Conservation (phyloP, 495 filamentous ascomycete genomes). For the Neurospora discreta region DNA sequence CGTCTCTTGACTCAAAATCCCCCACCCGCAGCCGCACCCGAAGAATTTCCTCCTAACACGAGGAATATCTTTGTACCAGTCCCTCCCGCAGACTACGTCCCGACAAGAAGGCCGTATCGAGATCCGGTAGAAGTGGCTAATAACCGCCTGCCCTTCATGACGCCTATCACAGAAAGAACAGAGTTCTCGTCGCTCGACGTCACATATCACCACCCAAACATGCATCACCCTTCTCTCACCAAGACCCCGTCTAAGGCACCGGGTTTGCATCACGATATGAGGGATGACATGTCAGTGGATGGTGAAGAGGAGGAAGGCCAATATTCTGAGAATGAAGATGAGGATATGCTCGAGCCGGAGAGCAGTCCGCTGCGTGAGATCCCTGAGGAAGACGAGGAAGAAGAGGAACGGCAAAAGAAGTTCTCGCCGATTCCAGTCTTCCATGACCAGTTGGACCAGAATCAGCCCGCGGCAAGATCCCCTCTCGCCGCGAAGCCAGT, state of each 20-base stretch:
- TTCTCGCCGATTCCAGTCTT: conserved; percentile 13
- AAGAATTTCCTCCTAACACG: conserved; percentile 26
- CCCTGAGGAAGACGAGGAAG: conserved; percentile 31
- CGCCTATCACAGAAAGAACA: conserved; percentile 90
- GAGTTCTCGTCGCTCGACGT: conserved; percentile 64
- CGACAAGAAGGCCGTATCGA: conserved; percentile 62
- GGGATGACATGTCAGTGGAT: conserved; percentile 10
- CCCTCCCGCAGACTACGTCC: conserved; percentile 76
- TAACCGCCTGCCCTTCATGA: conserved; percentile 93
- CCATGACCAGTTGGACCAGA: conserved; percentile 21
- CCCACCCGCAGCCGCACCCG: conserved; percentile 10
- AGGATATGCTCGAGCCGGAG: conserved; percentile 40
- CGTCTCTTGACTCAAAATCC: conserved; percentile 26
- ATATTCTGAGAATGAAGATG: conserved; percentile 16
- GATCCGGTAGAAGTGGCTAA: conserved; percentile 67
- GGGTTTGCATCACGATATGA: background rate
- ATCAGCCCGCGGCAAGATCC: conserved; percentile 5
- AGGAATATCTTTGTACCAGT: conserved; percentile 48
- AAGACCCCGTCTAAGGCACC: conserved; percentile 60
- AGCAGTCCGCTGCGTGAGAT: conserved; percentile 64
- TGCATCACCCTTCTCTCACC: conserved; percentile 26
- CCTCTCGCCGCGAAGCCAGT: background rate
- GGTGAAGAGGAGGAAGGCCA: conserved; percentile 22
- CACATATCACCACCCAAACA: conserved; percentile 42
- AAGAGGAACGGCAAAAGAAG: conserved; percentile 21